These are phyloP conservation scores for Actinomucor elegans DNA, from an alignment of 371 early-diverging fungal genomes.

Conservation along the genomic window DNA sequence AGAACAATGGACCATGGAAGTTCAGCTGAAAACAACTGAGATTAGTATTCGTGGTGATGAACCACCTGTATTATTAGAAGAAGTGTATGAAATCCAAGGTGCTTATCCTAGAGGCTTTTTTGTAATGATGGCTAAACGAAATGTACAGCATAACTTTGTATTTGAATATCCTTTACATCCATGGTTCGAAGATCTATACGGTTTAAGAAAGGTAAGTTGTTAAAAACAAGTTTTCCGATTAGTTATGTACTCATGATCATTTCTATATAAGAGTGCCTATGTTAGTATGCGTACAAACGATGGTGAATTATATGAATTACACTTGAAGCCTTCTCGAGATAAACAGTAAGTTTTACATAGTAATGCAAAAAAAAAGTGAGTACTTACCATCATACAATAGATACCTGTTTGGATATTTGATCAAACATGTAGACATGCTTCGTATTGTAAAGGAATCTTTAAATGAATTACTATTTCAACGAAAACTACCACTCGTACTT, in stretches of 20 bases:
- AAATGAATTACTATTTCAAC: conserved; percentile 38
- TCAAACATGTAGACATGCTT: conserved; percentile 57
- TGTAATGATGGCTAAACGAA: conserved; percentile 55
- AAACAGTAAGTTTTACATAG: conserved; percentile 45
- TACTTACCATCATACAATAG: conserved; percentile 3
- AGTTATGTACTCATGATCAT: too few species aligned
- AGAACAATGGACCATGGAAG: conserved; percentile 7
- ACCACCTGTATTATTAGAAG: conserved; percentile 53
- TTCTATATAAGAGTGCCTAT: conserved; percentile 64
- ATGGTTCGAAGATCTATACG: conserved; percentile 51
- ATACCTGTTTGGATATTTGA: conserved; percentile 69
- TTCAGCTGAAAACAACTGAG: conserved; percentile 28
- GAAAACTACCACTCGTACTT: conserved; percentile 72
- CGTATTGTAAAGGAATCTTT: conserved; percentile 54
- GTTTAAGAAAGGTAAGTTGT: conserved; percentile 50
- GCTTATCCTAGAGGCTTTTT: conserved; percentile 66
- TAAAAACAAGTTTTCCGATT: too few species aligned
- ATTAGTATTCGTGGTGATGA: conserved; percentile 35
- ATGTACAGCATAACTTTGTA: conserved; percentile 59
- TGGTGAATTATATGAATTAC: conserved; percentile 67
- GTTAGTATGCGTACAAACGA: conserved; percentile 49
- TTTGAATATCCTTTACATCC: conserved; percentile 63
- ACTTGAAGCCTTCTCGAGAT: conserved; percentile 68
- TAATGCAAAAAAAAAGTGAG: not conserved
- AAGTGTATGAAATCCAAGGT: conserved; percentile 52